Conservation (phyloP, 768 basidiomycete species). For the Tulasnella sp. region DNA sequence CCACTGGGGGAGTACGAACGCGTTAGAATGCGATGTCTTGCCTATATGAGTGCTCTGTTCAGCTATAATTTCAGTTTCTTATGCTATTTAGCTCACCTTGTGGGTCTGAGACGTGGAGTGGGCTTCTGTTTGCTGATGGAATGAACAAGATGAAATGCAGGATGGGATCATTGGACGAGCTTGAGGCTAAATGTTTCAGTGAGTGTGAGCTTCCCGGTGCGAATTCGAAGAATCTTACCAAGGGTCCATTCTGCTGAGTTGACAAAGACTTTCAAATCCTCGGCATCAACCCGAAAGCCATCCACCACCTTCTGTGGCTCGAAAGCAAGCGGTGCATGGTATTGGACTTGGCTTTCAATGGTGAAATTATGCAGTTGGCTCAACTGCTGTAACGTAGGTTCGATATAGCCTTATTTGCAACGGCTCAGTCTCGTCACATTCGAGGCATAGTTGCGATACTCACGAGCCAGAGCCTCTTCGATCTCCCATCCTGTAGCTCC, state of each 20-base stretch:
- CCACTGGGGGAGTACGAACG: conserved; percentile 92
- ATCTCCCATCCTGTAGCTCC: conserved; percentile 71
- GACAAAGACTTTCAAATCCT: conserved; percentile 87
- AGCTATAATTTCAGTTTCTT: neutral
- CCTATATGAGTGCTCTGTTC: conserved; percentile 40
- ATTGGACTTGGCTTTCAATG: conserved; percentile 91
- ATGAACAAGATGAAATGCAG: conserved; percentile 89
- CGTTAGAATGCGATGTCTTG: conserved; percentile 48
- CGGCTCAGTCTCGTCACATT: neutral
- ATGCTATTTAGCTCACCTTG: conserved; percentile 43
- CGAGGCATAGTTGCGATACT: conserved; percentile 36
- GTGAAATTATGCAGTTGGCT: conserved; percentile 80
- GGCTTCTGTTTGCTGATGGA: conserved; percentile 64
- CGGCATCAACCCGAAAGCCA: conserved; percentile 60
- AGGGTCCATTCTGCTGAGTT: conserved; percentile 96
- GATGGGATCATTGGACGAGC: conserved; percentile 89
- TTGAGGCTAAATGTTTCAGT: conserved; percentile 60
- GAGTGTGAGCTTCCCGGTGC: conserved; percentile 18
- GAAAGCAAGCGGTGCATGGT: conserved; percentile 85
- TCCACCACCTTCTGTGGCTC: conserved; percentile 43
- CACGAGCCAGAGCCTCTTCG: conserved; percentile 57
- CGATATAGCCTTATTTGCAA: conserved; percentile 56
- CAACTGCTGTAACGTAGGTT: conserved; percentile 60
- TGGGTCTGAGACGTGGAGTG: conserved; percentile 61
- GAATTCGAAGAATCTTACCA: conserved; percentile 48